Base-by-base conservation (phyloP, 2,329 filamentous ascomycete species). In the Claviceps cyperi region DNA sequence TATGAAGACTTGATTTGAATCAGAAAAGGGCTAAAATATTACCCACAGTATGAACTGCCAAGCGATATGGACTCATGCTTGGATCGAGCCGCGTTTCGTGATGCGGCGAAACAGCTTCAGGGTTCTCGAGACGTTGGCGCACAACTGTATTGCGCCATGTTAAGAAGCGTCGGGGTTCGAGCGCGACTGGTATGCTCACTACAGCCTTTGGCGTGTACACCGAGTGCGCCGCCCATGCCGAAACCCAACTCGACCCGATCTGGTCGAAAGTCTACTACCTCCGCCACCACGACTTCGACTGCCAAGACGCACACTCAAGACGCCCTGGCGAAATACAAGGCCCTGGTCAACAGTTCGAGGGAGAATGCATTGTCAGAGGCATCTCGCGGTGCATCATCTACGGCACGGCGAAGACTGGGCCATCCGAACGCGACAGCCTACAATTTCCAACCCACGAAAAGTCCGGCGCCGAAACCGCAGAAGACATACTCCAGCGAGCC, bases 121-220 rank as follows among this genome's bases (percentile, higher is more conserved):
- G 94, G 91, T 0, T 97, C 91, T 8, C 80, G 90, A 55, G 92
- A 98, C 63, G 74, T 94, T 9, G 92, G 90, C 0, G 86, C 88
- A 1, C 90, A 97, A 62, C 65, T 98, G 0, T 95, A 94, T 59
- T 97, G 92, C 63, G 85, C 90, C 2, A 66, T 97, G 35, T 73
- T 98, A 4, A 81, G 92, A 17, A 78, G 81, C n/a, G 80, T 77
- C n/a, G 89, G 87, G 2, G 80, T 97, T 6, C 80, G 88, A 54
- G 75, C 86, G 5, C 78, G 92, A 13, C 73, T 98, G 4, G 85
- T 97, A 0, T 96, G 89, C 64, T 98, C 92, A 4, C 69, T 98
- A 3, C 92, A 98, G 57, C 80, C 83, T 1, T 71, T 98, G 0
- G 75, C 85, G 0, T 90, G 90, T 56, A 71, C 74, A 2, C 75